Evolutionary conservation across 306 rosid genomes (phyloP).

Genomic region (Begonia loranthoides): DNA sequence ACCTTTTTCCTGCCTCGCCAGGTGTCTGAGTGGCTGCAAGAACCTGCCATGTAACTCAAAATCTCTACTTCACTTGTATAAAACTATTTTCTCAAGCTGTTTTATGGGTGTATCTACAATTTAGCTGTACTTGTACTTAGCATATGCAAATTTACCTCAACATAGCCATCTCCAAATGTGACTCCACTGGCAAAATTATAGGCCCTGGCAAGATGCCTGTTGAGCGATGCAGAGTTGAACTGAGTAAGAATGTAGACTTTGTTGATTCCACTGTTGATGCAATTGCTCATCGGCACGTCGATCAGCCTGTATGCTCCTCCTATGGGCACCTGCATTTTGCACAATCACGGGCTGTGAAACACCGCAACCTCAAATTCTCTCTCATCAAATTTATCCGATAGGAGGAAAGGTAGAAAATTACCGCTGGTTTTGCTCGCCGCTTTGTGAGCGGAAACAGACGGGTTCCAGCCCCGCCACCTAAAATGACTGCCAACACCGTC

Average conservation of each 20-base stretch:
- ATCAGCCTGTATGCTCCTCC: constrained; percentile 89
- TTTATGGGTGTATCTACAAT: too few relatives aligned
- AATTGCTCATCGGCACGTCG: constrained; percentile 97
- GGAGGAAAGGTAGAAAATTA: constrained; percentile 15
- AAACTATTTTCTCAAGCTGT: too few relatives aligned
- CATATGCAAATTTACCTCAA: constrained; percentile 41
- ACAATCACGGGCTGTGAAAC: constrained; percentile 1
- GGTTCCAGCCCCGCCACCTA: constrained; percentile 99
- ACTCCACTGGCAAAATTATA: constrained; percentile 63
- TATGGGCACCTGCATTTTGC: constrained; percentile 48
- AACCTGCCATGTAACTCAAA: constrained; percentile 32
- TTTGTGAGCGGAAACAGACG: constrained; percentile 92
- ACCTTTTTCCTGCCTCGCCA: constrained; percentile 65
- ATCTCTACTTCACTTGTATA: not conserved
- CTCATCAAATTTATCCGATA: not conserved
- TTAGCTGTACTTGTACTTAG: not conserved
- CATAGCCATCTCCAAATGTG: constrained; percentile 75
- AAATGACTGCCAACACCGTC: constrained; percentile 70
- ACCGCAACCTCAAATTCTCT: not conserved
- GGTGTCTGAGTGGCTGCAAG: constrained; percentile 99
- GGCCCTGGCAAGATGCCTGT: constrained; percentile 82
- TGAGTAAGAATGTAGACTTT: constrained; percentile 91
- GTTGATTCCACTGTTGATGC: constrained; percentile 93
- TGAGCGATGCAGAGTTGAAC: constrained; percentile 88
- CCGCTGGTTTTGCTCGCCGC: constrained; percentile 93